Base-by-base conservation (phyloP, 306 rosid genomes). In the Rosa persica region DNA sequence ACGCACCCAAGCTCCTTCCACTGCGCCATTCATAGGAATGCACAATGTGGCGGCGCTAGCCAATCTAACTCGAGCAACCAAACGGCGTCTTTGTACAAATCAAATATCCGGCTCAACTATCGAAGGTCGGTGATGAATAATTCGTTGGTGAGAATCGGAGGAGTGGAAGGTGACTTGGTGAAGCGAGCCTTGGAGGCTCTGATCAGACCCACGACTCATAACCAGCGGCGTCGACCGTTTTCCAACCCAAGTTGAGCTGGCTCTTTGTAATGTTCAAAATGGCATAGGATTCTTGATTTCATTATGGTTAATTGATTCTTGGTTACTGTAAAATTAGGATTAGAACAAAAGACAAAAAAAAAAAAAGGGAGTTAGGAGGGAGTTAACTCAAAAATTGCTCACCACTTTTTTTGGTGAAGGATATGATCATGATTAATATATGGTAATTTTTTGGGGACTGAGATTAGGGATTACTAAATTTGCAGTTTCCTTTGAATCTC, bases 1-100 rank as follows among this genome's bases (percentile, higher is more conserved):
- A 77, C 86, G 70, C 97, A 92, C 70, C 89, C 94, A 4, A 94
- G 97, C 0, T 90, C 94, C 40, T 92, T 92, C 70, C 88, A 94
- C 1, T 92, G 97, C 78, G 79, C 90, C 36, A 85, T 84, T 57
- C 97, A 92, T 72, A 92, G 84, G 69, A 78, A 61, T 20, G 7
- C 67, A 16, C 39, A 61, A 0, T 82, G 86, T 48, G 44, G 79
- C 23, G 80, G 61, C 5, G 27, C 43, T 5, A 57, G 71, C 25
- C 11, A 39, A 0, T 38, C 23, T 16, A 22, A 38, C 6, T 11
- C 38, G 38, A 39, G 22, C 8, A 6, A 4, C 34, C 5, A 39
- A 40, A 42, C 22, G 57, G 57, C 73, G 57, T 22, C 89, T 70
- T 80, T 79, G 57, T 82, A 70, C 61, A 19, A 52, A 20, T 84